phyloP scores from a whole-genome alignment of 805 yeast genomes.

The Candida caryicola region DNA sequence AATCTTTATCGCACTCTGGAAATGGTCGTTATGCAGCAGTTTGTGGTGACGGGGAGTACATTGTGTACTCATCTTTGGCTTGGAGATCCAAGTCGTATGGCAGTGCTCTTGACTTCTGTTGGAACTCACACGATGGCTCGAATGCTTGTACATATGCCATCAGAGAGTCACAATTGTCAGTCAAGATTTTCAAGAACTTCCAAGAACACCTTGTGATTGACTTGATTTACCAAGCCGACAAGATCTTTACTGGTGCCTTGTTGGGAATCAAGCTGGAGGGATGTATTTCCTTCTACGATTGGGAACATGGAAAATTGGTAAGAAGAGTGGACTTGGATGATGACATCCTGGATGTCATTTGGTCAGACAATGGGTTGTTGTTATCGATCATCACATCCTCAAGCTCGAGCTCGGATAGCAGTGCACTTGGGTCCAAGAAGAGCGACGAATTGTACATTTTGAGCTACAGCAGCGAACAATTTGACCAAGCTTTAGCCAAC shows the following conservation, averaged over 20 bases:
- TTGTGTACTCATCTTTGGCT: constrained; percentile 92
- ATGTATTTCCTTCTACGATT: constrained; percentile 84
- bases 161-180: constrained; percentile 62
- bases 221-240: constrained; percentile 69
- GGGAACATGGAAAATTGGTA: constrained; percentile 85
- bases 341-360: constrained; percentile 74
- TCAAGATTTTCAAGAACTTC: constrained; percentile 79
- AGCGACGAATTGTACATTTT: constrained; percentile 73
- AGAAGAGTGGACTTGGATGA: constrained; percentile 80
- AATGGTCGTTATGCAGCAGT: constrained; percentile 97
- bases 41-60: constrained; percentile 96
- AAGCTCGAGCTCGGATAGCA: constrained; percentile 18
- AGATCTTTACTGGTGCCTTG: constrained; percentile 84
- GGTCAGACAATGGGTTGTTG: constrained; percentile 93
- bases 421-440: constrained; percentile 35
- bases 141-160: constrained; percentile 72
- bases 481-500: constrained; percentile 56
- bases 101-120: constrained; percentile 82
- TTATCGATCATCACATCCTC: constrained; percentile 59
- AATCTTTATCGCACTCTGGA: constrained; percentile 84
- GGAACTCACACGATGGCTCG: constrained; percentile 82
- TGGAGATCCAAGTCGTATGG: constrained; percentile 98
- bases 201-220: constrained; percentile 69
- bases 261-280: constrained; percentile 83
- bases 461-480: constrained; percentile 65